phyloP scores from a whole-genome alignment of 352 stramenopile genomes.

The Pythium grandisporangium region DNA sequence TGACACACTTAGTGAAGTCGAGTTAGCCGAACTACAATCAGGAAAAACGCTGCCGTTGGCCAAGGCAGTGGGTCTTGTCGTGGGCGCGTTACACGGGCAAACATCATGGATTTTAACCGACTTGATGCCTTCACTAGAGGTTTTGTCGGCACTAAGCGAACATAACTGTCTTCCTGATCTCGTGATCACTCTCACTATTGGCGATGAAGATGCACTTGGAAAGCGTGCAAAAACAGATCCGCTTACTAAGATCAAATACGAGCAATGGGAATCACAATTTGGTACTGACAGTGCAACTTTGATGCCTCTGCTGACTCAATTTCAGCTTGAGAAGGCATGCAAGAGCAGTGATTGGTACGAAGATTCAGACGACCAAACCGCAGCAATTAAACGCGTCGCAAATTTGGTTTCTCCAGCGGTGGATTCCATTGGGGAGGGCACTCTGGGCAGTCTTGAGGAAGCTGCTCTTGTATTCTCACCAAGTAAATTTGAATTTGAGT shows the following conservation, averaged over 20 bases:
- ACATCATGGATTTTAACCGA: conserved; percentile 40
- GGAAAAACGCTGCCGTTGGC: conserved; percentile 17
- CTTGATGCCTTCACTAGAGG: conserved; percentile 26
- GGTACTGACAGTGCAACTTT: too few species aligned
- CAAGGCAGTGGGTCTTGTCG: conserved; percentile 14
- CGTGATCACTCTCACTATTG: conserved; percentile 30
- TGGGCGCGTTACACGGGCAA: conserved; percentile 8
- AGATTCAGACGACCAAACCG: conserved; percentile 5
- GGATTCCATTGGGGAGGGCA: conserved; percentile 31
- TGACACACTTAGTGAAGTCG: conserved; percentile 18
- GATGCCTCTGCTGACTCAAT: too few species aligned
- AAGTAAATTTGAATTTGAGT: too few species aligned
- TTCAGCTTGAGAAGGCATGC: too few species aligned
- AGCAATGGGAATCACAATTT: conserved; percentile 3
- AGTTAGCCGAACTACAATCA: conserved; percentile 31
- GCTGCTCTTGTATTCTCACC: too few species aligned
- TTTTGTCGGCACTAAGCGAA: conserved; percentile 23
- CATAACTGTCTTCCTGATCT: conserved; percentile 35
- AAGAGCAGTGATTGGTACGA: too few species aligned
- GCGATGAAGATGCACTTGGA: conserved; percentile 8
- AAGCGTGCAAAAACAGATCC: too few species aligned
- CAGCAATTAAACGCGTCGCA: conserved; percentile 18
- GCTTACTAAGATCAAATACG: too few species aligned
- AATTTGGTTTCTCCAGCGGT: conserved; percentile 32
- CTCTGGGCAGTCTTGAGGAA: conserved; percentile 15